A percentile compares a stretch with the other conserved stretches of the same genome.
Evolutionary conservation across 257 asterid genomes (phyloP).

Genomic region (Nicotiana tabacum): DNA sequence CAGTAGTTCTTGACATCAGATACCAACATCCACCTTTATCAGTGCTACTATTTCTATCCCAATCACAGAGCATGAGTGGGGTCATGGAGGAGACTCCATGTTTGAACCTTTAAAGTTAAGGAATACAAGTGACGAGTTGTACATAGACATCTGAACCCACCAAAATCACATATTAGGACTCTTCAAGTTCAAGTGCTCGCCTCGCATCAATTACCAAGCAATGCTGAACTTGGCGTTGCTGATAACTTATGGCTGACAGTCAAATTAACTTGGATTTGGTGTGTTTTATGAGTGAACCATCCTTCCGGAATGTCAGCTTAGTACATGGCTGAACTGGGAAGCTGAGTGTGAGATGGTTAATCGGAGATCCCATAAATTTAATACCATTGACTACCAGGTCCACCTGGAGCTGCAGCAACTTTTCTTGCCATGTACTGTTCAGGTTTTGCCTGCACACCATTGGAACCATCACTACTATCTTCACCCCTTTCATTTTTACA

Average conservation of each 20-base stretch:
- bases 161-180: neutral
- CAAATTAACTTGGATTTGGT: neutral
- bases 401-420: constrained; percentile 44
- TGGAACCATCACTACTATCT: constrained; percentile 29
- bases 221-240: neutral
- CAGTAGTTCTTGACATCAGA: neutral
- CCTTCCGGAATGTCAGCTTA: neutral
- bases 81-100: constrained; percentile 5
- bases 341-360: neutral
- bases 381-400: constrained; percentile 41
- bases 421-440: constrained; percentile 46
- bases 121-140: neutral
- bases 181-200: neutral
- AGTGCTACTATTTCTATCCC: neutral
- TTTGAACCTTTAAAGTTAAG: neutral
- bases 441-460: constrained; percentile 29
- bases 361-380: constrained; percentile 10
- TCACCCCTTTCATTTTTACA: constrained; percentile 44
- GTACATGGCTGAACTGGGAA: neutral
- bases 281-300: neutral
- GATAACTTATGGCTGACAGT: neutral
- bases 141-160: neutral
- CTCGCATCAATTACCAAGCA: neutral
- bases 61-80: neutral
- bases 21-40: constrained; percentile 6